Base-by-base conservation (phyloP, 2,329 filamentous ascomycete genomes). In the Dothiorella sarmentorum region DNA sequence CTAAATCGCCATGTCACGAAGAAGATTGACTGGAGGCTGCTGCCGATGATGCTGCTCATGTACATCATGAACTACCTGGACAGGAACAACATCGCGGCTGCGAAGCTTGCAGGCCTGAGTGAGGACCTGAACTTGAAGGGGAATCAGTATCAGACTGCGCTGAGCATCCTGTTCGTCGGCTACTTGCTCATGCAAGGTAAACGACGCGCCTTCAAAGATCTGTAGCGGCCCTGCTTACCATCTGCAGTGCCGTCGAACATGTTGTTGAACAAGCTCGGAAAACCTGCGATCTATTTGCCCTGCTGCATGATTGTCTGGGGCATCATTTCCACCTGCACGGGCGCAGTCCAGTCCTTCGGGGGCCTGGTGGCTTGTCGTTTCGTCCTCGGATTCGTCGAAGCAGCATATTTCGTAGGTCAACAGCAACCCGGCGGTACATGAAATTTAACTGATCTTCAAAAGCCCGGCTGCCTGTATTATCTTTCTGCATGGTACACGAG, bases 11-110 rank as follows among this genome's bases (percentile, higher is more conserved):
- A 29, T 4, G 35, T 53, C 35, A 56, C 33, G 38, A 43, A 38
- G 27, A 56, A 56, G 75, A 85, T 91, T 55, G 88, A 91, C 68
- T 65, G 80, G 17, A 80, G 87, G 56, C 61, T 91, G 70, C 75
- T 90, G 64, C 87, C 87, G 0, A 85, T 85, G 72, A 77, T 91
- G 59, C 82, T 91, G 44, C 70, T 90, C 62, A 88, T 91, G 75
- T 91, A 90, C 68, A 51, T 58, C 69, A 79, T 88, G 75, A 90
- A 91, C 73, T 90, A 89, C 70, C 72, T 88, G 10, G 55, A 58
- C 9, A 42, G 42, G 9, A 58, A 73, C 61, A 73, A 72, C 45
- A 70, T 73, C 17, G 69, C 69, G 7, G 68, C 69, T 11, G 70
- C 70, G 1, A 65, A 69, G 52, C 63, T 73, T 13, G 67, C 68